Base-by-base conservation (phyloP, 345 rosid genomes). In the Bruguiera gymnorhiza region DNA sequence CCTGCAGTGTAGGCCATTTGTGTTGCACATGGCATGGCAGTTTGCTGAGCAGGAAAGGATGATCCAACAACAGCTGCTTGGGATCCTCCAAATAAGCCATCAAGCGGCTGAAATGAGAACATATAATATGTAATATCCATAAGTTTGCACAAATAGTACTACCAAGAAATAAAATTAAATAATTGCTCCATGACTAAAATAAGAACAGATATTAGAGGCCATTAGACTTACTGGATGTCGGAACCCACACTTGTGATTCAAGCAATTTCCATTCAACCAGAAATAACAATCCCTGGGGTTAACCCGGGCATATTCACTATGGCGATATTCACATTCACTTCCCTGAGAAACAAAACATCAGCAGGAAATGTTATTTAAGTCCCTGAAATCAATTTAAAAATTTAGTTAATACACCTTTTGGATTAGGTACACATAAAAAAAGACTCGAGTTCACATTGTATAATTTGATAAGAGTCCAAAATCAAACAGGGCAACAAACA, bases 241-340 rank as follows among this genome's bases (percentile, higher is more conserved):
- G 72, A 88, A 92, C 2, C 89, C 93, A 39, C 98, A 94, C 70
- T 92, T 94, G 3, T 88, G 98, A 78, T 94, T 94, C 86, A 89
- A 75, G 76, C 98, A 94, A 69, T 83, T 91, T 5, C 98, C 92
- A 76, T 82, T 89, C 92, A 94, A 72, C 98, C 98, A 94, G 65
- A 50, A 94, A 78, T 85, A 94, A 78, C 98, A 94, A 83, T 92
- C 97, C 78, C 97, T 85, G 16, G 98, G 98, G 59, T 94, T 94
- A 15, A 92, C 76, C 69, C 98, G 87, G 23, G 97, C 98, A 80
- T 84, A 88, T 72, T 94, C 98, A 71, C 98, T 94, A 70, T 94
- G 97, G 18, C 98, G 98, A 78, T 94, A 94, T 83, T 94, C 98
- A 36, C 98, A 92, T 70, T 94, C 98, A 50, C 75, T 78, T 79